Evolutionary conservation across 371 early-diverging fungal genomes (phyloP), one percentile per base, ranked within the genome.

Genomic region (Mucor circinelloides): DNA sequence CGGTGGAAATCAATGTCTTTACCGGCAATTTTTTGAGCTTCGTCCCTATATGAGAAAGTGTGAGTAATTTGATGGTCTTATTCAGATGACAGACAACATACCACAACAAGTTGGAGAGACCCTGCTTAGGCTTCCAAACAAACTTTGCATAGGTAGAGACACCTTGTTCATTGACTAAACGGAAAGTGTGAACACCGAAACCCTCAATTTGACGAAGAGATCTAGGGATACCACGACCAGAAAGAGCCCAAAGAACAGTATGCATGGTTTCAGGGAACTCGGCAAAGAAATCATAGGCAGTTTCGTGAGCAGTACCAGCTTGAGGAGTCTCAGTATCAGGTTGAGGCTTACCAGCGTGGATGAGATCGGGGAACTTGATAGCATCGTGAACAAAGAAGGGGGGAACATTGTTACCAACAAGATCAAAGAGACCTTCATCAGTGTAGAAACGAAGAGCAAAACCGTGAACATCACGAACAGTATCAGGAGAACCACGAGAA

Each of bases 371-470:
- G 54, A 81, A 82, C 46, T 81, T 81, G 66, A 87, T 83, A 15
- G 74, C 77, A 71, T 82, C 82, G 58, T 82, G 78, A 19, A 82
- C 67, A 58, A 84, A 84, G 58, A 86, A 86, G 7, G 84, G 83
- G 2, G 84, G 77, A 61, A 81, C 78, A 30, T 70, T 63, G 64
- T 82, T 82, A 9, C 85, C 87, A 44, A 85, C 84, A 65, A 57
- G 9, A 44, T 21, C 21, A 21, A 25, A 56, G 3, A 36, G 13
- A n/a, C 88, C 88, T 74, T 88, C 85, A 30, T 85, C 78, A 0
- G 89, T 88, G 64, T 87, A 88, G 63, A 88, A 85, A 30, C 86
- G 78, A 44, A 81, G 72, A n/a, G 89, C 82, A 58, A 88, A 88
- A 2, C 89, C 89, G 44, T 87, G 80, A 6, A 79, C 83, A 60